phyloP scores from a whole-genome alignment of 106 monocot genomes.

The Platanthera zijinensis region DNA sequence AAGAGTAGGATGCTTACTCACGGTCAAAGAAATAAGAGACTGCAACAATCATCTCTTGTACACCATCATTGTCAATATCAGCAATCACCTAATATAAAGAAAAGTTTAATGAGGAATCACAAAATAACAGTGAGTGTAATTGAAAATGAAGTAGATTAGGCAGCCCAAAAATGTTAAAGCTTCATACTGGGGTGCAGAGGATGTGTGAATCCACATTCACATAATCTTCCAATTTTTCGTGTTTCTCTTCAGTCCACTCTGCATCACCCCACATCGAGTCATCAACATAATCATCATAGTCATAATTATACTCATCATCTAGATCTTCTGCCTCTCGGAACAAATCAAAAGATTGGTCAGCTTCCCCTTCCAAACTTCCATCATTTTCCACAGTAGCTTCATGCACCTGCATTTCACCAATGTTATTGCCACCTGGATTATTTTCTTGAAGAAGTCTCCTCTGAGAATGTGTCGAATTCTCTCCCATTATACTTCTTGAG shows the following conservation, averaged over 20 bases:
- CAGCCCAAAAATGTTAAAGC: slow-evolving; percentile 1
- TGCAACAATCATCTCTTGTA: slow-evolving; percentile 93
- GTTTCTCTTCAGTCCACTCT: slow-evolving; percentile 67
- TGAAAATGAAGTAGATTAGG: background rate
- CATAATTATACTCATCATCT: slow-evolving; percentile 87
- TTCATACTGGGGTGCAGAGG: slow-evolving; percentile 91
- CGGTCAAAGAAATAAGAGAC: slow-evolving; percentile 96
- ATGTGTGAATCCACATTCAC: slow-evolving; percentile 91
- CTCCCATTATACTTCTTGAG: slow-evolving; percentile 16
- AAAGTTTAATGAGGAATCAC: slow-evolving; percentile 5
- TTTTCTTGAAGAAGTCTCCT: slow-evolving; percentile 73
- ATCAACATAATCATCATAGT: slow-evolving; percentile 97
- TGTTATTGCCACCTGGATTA: slow-evolving; percentile 12
- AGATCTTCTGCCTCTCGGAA: slow-evolving; percentile 69
- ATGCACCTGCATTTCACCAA: slow-evolving; percentile 11
- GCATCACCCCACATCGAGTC: slow-evolving; percentile 96
- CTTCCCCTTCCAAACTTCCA: slow-evolving; percentile 53
- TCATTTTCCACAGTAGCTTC: slow-evolving; percentile 60
- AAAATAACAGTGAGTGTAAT: background rate
- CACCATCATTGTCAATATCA: slow-evolving; percentile 93
- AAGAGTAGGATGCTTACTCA: slow-evolving; percentile 45
- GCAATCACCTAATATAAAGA: slow-evolving; percentile 71
- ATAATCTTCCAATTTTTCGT: slow-evolving; percentile 85
- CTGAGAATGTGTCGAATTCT: slow-evolving; percentile 45
- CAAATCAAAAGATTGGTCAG: slow-evolving; percentile 89